A percentile compares a stretch with the other conserved stretches of the same genome.
Evolutionary conservation across 2,329 filamentous ascomycete species (phyloP).

Genomic region (Zymoseptoria pseudotritici): DNA sequence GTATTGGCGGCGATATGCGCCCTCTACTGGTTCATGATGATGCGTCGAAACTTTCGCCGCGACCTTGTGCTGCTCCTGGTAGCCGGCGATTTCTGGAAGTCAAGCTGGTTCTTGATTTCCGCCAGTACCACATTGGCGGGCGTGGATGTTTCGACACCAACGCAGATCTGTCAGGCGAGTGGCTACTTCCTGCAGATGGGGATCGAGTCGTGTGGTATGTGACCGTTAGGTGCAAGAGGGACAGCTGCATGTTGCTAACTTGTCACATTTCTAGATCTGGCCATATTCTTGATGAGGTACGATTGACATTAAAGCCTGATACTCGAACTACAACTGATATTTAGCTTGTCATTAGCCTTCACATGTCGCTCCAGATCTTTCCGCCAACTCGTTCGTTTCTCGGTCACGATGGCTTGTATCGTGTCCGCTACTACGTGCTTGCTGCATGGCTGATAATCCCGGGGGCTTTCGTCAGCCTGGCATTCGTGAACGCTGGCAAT

Average conservation of each 20-base stretch:
- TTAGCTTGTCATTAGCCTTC: conserved; percentile 34
- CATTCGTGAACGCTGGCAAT: conserved; percentile 50
- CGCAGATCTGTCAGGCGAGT: conserved; percentile 22
- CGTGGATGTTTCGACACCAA: conserved; percentile 29
- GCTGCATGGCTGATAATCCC: conserved; percentile 52
- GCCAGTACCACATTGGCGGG: conserved; percentile 51
- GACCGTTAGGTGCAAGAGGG: neutral
- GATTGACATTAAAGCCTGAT: no score
- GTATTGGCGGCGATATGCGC: conserved; percentile 49
- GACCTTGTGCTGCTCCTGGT: conserved; percentile 69
- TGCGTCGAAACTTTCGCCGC: conserved; percentile 67
- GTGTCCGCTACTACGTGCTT: conserved; percentile 56
- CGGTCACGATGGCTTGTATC: conserved; percentile 59
- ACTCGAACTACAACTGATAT: no score
- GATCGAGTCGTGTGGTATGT: conserved; percentile 22
- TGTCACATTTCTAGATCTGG: conserved; percentile 45
- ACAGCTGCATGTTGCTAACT: conserved; percentile 1
- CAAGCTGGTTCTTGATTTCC: conserved; percentile 60
- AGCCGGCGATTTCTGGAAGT: conserved; percentile 63
- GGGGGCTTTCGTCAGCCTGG: conserved; percentile 51
- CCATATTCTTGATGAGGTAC: conserved; percentile 58
- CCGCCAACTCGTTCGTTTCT: conserved; percentile 38
- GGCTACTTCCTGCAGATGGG: conserved; percentile 25
- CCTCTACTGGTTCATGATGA: conserved; percentile 66
- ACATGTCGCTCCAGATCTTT: conserved; percentile 51